Evolutionary conservation across 2,329 filamentous ascomycete species (phyloP).

Genomic region (Aspergillus unguis): DNA sequence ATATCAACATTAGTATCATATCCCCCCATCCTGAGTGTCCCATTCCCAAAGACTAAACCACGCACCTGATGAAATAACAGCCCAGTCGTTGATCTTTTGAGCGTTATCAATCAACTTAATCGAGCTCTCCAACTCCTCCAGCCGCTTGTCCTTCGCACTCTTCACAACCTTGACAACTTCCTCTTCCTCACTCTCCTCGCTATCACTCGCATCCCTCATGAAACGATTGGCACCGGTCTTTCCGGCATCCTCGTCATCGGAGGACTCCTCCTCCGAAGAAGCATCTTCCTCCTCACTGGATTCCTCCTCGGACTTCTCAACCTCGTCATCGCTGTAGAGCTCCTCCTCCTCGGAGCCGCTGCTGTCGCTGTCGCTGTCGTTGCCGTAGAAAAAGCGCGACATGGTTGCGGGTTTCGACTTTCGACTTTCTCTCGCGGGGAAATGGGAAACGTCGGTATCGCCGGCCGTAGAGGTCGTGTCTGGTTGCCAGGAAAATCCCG

Average conservation of each 20-base stretch:
- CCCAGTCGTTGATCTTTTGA: conserved; percentile 97
- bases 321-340: conserved; percentile 77
- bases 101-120: conserved; percentile 94
- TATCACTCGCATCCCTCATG: conserved; percentile 74
- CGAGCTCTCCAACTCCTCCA: conserved; percentile 87
- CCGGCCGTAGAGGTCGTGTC: conserved; percentile 18
- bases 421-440: conserved; percentile 12
- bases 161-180: conserved; percentile 84
- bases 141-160: conserved; percentile 96
- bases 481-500: conserved; percentile 22
- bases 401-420: conserved; percentile 52
- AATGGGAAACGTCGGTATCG: conserved; percentile 23
- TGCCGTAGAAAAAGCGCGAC: conserved; percentile 97
- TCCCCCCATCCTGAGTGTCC: no score
- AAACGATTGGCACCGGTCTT: conserved; percentile 75
- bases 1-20: conserved; percentile 12
- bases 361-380: conserved; percentile 93
- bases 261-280: conserved; percentile 36
- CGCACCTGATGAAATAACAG: conserved; percentile 81
- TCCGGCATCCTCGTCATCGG: conserved; percentile 48
- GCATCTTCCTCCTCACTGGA: conserved; percentile 57
- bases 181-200: conserved; percentile 78
- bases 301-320: conserved; percentile 56
- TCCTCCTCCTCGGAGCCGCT: conserved; percentile 92
- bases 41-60: conserved; percentile 14